These are phyloP conservation scores for Penicillium sp. DNA, from an alignment of 2,329 filamentous ascomycete species.

Conservation along the genomic window DNA sequence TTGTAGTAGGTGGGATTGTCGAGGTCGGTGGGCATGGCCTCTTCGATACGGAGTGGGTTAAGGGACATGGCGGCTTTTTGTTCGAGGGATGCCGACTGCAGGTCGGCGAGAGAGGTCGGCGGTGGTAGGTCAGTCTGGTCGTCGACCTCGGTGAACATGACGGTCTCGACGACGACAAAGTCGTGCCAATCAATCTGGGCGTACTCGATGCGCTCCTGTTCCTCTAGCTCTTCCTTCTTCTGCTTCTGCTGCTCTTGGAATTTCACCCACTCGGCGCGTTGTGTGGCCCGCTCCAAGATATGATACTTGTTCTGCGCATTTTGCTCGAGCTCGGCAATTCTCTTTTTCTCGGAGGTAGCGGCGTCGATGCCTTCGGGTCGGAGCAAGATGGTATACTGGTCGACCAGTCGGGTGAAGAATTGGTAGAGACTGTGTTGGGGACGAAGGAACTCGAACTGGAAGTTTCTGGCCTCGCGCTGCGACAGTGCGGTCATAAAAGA, in stretches of 20 bases:
- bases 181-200: slow-evolving; percentile 97
- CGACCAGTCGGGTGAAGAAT: slow-evolving; percentile 87
- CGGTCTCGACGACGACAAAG: slow-evolving; percentile 92
- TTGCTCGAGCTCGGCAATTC: slow-evolving; percentile 68
- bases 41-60: slow-evolving; percentile 80
- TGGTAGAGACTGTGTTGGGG: slow-evolving; percentile 95
- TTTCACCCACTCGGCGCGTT: slow-evolving; percentile 83
- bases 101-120: slow-evolving; percentile 82
- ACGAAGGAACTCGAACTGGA: slow-evolving; percentile 92
- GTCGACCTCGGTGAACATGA: slow-evolving; percentile 85
- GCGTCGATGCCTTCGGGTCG: slow-evolving; percentile 66
- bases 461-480: slow-evolving; percentile 85
- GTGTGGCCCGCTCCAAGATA: slow-evolving; percentile 74
- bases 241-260: slow-evolving; percentile 80
- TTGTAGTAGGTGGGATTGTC: slow-evolving; percentile 55
- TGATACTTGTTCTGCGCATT: slow-evolving; percentile 79
- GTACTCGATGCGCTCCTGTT: slow-evolving; percentile 73
- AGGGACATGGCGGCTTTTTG: slow-evolving; percentile 91
- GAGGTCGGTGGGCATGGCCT: slow-evolving; percentile 84
- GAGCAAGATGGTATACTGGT: slow-evolving; percentile 85
- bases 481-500: slow-evolving; percentile 87
- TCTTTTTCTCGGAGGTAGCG: slow-evolving; percentile 68
- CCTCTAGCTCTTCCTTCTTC: slow-evolving; percentile 83
- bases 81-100: slow-evolving; percentile 91
- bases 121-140: slow-evolving; percentile 82